phyloP scores from a whole-genome alignment of 768 basidiomycete species.

The Phaffia australis region DNA sequence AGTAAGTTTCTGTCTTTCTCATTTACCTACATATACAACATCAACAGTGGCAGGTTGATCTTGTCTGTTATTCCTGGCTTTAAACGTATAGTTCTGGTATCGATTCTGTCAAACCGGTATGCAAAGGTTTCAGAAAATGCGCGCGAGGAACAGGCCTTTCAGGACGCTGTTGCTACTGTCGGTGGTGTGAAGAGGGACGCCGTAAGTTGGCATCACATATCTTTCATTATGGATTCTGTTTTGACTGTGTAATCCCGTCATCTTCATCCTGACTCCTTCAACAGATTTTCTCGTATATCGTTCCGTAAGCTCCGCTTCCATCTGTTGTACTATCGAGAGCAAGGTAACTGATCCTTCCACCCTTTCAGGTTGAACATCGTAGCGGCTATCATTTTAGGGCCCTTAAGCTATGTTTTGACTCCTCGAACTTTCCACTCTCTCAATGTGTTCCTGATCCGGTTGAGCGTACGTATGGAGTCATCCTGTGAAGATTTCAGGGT shows the following conservation, averaged over 20 bases:
- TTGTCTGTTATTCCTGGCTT: background rate
- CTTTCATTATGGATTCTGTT: background rate
- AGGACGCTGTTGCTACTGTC: slow-evolving; percentile 72
- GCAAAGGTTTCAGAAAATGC: slow-evolving; percentile 51
- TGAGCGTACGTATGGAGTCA: slow-evolving; percentile 48
- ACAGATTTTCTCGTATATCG: slow-evolving; percentile 88
- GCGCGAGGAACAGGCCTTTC: slow-evolving; percentile 60
- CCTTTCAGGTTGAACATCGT: slow-evolving; percentile 32
- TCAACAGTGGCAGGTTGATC: background rate
- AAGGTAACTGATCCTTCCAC: slow-evolving; percentile 54
- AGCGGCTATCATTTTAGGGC: slow-evolving; percentile 69
- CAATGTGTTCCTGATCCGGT: slow-evolving; percentile 75
- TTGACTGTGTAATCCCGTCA: slow-evolving; percentile 18
- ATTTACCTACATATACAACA: too few species aligned
- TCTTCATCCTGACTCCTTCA: slow-evolving; percentile 53
- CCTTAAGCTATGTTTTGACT: slow-evolving; percentile 60
- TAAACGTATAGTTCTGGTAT: slow-evolving; percentile 53
- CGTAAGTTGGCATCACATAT: slow-evolving; percentile 47
- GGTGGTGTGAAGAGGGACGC: slow-evolving; percentile 40
- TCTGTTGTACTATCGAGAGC: background rate
- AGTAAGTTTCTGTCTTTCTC: slow-evolving; percentile 46
- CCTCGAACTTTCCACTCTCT: slow-evolving; percentile 68
- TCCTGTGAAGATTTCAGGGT: background rate
- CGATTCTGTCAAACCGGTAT: slow-evolving; percentile 81
- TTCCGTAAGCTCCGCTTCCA: slow-evolving; percentile 43